Evolutionary conservation across 805 yeast species (phyloP).

Genomic region (Barnettozyma salicaria): DNA sequence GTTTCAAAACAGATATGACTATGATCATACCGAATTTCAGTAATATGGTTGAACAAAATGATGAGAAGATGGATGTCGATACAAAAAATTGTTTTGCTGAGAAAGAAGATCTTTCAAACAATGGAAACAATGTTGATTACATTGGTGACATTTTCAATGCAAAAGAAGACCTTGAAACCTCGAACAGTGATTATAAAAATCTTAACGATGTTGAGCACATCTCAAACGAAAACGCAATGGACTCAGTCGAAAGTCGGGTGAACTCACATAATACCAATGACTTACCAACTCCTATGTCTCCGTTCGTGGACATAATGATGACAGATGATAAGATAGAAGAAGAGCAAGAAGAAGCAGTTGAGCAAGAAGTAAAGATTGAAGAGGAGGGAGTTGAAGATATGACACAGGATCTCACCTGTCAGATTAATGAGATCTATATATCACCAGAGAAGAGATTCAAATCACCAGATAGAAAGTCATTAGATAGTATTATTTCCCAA

Average conservation of each 20-base stretch:
- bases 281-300: too few species aligned
- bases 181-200: too few species aligned
- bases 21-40: conserved; percentile 30
- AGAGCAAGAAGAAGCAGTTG: too few species aligned
- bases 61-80: conserved; percentile 12
- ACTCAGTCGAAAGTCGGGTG: too few species aligned
- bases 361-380: too few species aligned
- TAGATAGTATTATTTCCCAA: conserved; percentile 17
- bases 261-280: too few species aligned
- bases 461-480: conserved; percentile 15
- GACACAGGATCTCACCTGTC: conserved; percentile 18
- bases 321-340: too few species aligned
- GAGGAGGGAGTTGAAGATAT: conserved; percentile 15
- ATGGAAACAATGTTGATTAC: conserved; percentile 16
- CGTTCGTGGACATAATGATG: too few species aligned
- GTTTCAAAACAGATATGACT: conserved; percentile 31
- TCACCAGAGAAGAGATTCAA: conserved; percentile 21
- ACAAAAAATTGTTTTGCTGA: too few species aligned
- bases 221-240: too few species aligned
- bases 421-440: conserved; percentile 21
- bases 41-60: not conserved
- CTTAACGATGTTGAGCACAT: too few species aligned
- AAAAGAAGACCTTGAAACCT: too few species aligned
- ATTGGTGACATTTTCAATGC: conserved; percentile 20
- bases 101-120: not conserved